phyloP scores from a whole-genome alignment of 2,329 filamentous ascomycete species.

The Fusarium pseudonygamai region DNA sequence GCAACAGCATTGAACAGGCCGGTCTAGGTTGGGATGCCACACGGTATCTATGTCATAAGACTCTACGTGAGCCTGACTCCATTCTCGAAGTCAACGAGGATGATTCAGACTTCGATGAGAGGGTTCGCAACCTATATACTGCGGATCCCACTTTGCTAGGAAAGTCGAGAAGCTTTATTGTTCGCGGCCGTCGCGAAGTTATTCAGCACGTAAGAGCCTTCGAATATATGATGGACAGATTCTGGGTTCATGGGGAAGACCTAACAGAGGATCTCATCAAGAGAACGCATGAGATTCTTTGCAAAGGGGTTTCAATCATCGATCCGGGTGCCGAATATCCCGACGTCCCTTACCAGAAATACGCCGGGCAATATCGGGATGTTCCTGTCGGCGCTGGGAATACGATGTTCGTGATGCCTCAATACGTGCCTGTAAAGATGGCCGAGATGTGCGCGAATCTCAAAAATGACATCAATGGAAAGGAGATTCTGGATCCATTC shows the following conservation, averaged over 20 bases:
- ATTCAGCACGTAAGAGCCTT: conserved; percentile 39
- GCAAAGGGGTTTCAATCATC: conserved; percentile 1
- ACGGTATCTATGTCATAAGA: neutral
- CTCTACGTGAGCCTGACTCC: neutral
- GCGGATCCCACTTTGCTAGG: neutral
- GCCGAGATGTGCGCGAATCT: conserved; percentile 38
- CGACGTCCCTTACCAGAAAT: conserved; percentile 16
- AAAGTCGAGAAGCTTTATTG: neutral
- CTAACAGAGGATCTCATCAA: conserved; percentile 35
- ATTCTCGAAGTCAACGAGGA: neutral
- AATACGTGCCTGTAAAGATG: conserved; percentile 42
- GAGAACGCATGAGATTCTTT: conserved; percentile 30
- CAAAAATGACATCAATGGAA: conserved; percentile 18
- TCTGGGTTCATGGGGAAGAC: neutral
- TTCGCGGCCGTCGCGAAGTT: conserved; percentile 31
- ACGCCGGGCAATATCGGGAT: conserved; percentile 40
- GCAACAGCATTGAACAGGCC: neutral
- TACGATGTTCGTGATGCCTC: conserved; percentile 42
- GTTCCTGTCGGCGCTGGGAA: conserved; percentile 39
- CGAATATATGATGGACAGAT: conserved; percentile 24
- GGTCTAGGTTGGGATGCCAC: neutral
- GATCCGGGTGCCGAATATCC: neutral
- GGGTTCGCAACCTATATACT: neutral
- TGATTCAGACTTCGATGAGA: neutral
- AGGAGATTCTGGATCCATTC: conserved; percentile 41